A percentile compares a stretch with the other conserved stretches of the same genome.
Conservation (phyloP, 805 yeast species). For the Wickerhamomyces queroliae region DNA sequence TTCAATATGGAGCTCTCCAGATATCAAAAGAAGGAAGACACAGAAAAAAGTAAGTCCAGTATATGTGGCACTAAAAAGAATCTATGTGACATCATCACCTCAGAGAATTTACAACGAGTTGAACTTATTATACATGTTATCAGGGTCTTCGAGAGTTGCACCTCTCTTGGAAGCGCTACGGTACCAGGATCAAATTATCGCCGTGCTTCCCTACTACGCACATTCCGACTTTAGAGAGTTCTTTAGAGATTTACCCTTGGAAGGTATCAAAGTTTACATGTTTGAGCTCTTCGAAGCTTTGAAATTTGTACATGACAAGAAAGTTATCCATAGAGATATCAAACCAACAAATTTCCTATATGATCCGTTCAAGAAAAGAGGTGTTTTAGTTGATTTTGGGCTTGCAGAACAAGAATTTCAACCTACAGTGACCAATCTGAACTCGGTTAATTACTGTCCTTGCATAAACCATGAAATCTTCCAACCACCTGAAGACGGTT, state of each 20-base stretch:
- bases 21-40: constrained; percentile 17
- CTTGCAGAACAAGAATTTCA: constrained; percentile 43
- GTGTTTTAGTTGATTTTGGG: constrained; percentile 81
- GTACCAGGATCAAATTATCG: constrained; percentile 86
- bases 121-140: constrained; percentile 61
- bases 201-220: constrained; percentile 84
- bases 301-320: constrained; percentile 58
- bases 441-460: constrained; percentile 40
- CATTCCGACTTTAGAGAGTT: constrained; percentile 89
- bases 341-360: constrained; percentile 71
- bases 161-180: constrained; percentile 87
- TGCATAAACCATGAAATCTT: constrained; percentile 33
- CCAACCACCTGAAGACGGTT: constrained; percentile 20
- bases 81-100: constrained; percentile 94
- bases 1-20: constrained; percentile 26
- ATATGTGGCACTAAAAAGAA: constrained; percentile 83
- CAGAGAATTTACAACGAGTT: constrained; percentile 86
- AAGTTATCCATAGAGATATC: constrained; percentile 72
- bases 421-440: constrained; percentile 15
- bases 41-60: constrained; percentile 28
- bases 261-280: constrained; percentile 78
- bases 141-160: constrained; percentile 72
- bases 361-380: constrained; percentile 42
- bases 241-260: constrained; percentile 70
- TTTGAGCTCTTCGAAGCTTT: constrained; percentile 71